These are phyloP conservation scores for Pseudoneurospora amorphoporcata DNA, from an alignment of 495 filamentous ascomycete genomes.

Conservation along the genomic window DNA sequence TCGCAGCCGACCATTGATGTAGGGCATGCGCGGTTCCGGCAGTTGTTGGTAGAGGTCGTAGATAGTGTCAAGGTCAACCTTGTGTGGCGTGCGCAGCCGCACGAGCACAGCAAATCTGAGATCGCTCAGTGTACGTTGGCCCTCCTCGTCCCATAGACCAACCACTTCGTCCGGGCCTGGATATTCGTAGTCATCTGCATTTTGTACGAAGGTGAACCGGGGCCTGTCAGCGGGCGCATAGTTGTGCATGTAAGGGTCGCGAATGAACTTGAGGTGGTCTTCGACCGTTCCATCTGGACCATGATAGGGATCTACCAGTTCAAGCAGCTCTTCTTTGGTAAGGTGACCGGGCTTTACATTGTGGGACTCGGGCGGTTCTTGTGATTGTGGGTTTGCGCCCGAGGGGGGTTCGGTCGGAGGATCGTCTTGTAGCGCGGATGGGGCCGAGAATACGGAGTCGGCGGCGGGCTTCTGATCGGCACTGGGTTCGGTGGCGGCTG, in stretches of 20 bases:
- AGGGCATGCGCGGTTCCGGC: conserved; percentile 52
- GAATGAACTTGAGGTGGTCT: conserved; percentile 34
- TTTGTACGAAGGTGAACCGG: conserved; percentile 33
- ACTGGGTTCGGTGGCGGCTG: background rate
- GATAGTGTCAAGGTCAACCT: conserved; percentile 27
- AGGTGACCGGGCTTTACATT: background rate
- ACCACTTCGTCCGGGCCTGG: conserved; percentile 28
- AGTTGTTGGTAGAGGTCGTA: conserved; percentile 34
- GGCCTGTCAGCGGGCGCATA: conserved; percentile 35
- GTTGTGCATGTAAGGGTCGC: conserved; percentile 37
- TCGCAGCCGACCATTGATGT: conserved; percentile 48
- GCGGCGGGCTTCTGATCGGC: background rate
- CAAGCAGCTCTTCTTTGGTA: conserved; percentile 34
- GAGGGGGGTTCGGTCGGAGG: background rate
- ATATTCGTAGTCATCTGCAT: conserved; percentile 32
- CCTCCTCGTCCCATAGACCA: conserved; percentile 9
- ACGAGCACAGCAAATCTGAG: conserved; percentile 23
- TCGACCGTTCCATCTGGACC: conserved; percentile 31
- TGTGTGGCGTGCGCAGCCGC: conserved; percentile 22
- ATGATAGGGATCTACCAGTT: conserved; percentile 37
- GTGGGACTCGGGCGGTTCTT: background rate
- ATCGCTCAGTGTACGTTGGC: conserved; percentile 17
- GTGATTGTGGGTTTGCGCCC: background rate
- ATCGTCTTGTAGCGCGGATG: background rate
- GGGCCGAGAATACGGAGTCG: background rate